Evolutionary conservation across 805 yeast species (phyloP).

Genomic region (Candida sanyiensis): DNA sequence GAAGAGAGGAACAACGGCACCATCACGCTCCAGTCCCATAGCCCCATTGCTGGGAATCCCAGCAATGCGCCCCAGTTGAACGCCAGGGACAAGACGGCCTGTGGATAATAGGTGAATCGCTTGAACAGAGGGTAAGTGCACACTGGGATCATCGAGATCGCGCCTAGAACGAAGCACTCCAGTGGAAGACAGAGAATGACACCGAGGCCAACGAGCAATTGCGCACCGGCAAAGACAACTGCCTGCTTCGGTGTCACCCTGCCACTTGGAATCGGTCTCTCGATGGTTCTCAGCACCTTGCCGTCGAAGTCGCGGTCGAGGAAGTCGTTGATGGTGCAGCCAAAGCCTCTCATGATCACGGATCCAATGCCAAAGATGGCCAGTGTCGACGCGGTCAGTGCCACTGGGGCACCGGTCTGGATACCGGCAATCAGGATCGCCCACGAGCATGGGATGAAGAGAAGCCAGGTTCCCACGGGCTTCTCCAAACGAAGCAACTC

Average conservation of each 20-base stretch:
- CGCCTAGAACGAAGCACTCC: constrained; percentile 78
- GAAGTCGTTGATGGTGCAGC: constrained; percentile 92
- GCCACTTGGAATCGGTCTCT: constrained; percentile 91
- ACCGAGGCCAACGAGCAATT: constrained; percentile 66
- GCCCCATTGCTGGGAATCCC: constrained; percentile 95
- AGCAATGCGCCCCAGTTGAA: constrained; percentile 92
- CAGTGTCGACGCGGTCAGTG: constrained; percentile 55
- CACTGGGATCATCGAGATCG: constrained; percentile 72
- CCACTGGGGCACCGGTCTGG: constrained; percentile 60
- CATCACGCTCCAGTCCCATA: constrained; percentile 72
- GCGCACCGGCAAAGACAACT: constrained; percentile 60
- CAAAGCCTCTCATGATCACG: constrained; percentile 93
- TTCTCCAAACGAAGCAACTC: constrained; percentile 87
- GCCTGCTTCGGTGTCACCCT: constrained; percentile 72
- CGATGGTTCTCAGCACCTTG: constrained; percentile 81
- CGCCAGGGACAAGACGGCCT: constrained; percentile 69
- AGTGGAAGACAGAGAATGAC: constrained; percentile 69
- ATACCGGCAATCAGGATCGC: constrained; percentile 87
- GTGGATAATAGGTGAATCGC: constrained; percentile 94
- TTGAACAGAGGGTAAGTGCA: constrained; percentile 90
- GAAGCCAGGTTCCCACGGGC: constrained; percentile 90
- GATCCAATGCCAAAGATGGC: constrained; percentile 80
- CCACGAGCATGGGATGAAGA: constrained; percentile 87
- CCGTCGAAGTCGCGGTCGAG: constrained; percentile 78
- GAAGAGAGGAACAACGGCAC: constrained; percentile 70